phyloP scores from a whole-genome alignment of 1,284 basidiomycete genomes.

The Leccinum brunneo-olivaceum region DNA sequence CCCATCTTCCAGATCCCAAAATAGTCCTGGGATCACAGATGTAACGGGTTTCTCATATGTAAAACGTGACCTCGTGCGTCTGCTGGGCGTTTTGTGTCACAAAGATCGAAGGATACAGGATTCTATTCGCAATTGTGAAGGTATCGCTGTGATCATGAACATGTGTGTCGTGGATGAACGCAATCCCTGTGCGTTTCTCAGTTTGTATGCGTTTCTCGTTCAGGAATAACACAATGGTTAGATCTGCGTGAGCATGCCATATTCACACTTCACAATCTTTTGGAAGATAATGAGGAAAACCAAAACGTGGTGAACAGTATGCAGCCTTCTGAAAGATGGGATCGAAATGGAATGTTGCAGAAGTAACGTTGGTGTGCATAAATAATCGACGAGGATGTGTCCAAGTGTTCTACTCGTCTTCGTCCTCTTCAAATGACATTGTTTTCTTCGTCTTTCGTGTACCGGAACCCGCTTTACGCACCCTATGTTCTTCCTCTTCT shows the following conservation, averaged over 20 bases:
- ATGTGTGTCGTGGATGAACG: constrained; percentile 84
- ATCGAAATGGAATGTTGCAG: constrained; percentile 50
- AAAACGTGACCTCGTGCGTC: constrained; percentile 77
- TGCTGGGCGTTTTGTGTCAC: constrained; percentile 70
- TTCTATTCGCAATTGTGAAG: constrained; percentile 59
- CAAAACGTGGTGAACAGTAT: constrained; percentile 73
- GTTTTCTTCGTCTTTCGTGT: constrained; percentile 47
- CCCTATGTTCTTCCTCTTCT: constrained; percentile 55
- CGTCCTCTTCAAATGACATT: constrained; percentile 54
- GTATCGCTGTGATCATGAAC: constrained; percentile 76
- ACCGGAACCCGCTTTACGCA: constrained; percentile 44
- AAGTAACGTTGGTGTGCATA: constrained; percentile 8
- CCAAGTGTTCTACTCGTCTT: constrained; percentile 30
- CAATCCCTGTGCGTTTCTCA: constrained; percentile 73
- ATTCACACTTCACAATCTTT: constrained; percentile 72
- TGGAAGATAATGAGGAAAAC: constrained; percentile 71
- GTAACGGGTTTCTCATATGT: constrained; percentile 69
- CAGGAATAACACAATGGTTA: constrained; percentile 28
- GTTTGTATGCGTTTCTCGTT: background rate
- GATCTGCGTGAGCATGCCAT: constrained; percentile 88
- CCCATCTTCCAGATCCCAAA: constrained; percentile 18
- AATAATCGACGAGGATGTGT: background rate
- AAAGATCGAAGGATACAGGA: constrained; percentile 64
- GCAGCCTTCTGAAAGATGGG: constrained; percentile 54
- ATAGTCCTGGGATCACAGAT: constrained; percentile 25